Evolutionary conservation across 371 early-diverging fungal genomes (phyloP).

Genomic region (Lichtheimia hyalospora): DNA sequence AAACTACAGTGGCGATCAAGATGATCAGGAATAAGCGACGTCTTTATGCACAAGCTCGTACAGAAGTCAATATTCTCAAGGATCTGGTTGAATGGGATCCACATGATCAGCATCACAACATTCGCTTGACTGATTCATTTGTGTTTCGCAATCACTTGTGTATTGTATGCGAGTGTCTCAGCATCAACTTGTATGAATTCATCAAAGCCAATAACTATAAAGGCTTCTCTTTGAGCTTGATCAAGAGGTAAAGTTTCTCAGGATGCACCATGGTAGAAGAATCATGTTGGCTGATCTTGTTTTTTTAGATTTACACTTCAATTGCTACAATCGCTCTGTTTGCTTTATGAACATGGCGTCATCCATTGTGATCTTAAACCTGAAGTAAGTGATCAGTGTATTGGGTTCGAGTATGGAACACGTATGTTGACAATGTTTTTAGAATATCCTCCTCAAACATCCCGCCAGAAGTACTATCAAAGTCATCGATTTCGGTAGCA

Average conservation of each 20-base stretch:
- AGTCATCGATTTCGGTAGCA: constrained; percentile 98
- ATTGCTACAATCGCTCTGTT: constrained; percentile 74
- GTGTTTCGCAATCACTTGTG: constrained; percentile 94
- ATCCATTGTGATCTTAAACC: constrained; percentile 98
- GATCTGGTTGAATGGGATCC: constrained; percentile 64
- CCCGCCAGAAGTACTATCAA: constrained; percentile 82
- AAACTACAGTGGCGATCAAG: constrained; percentile 81
- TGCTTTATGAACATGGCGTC: constrained; percentile 72
- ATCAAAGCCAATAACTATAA: constrained; percentile 90
- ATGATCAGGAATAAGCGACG: constrained; percentile 87
- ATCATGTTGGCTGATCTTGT: constrained; percentile 1
- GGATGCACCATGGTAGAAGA: neutral
- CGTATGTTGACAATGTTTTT: neutral
- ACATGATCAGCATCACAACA: constrained; percentile 72
- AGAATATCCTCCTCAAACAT: constrained; percentile 76
- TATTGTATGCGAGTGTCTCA: constrained; percentile 94
- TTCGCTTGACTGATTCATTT: constrained; percentile 91
- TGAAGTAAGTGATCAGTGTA: constrained; percentile 58
- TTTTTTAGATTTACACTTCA: constrained; percentile 71
- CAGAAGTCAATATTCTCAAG: constrained; percentile 84
- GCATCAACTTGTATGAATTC: constrained; percentile 96
- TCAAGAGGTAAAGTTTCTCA: constrained; percentile 50
- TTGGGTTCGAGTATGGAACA: neutral
- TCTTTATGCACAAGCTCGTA: constrained; percentile 84
- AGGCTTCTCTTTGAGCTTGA: constrained; percentile 82